Evolutionary conservation across 2,329 filamentous ascomycete genomes (phyloP).

Genomic region (Pleomassaria siparia): DNA sequence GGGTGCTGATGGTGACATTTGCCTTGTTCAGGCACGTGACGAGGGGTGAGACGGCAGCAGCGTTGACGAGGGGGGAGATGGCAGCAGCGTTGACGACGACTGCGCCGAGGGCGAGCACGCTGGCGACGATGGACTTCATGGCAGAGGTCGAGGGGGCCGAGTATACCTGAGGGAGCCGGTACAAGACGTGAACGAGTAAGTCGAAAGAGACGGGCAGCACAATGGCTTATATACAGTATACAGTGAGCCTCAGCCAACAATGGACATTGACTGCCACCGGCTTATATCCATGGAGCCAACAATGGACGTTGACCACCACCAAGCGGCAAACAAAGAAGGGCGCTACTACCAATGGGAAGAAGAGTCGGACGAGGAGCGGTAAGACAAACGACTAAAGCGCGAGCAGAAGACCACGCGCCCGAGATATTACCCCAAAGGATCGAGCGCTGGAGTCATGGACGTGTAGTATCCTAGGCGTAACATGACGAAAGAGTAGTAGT

Average conservation of each 20-base stretch:
- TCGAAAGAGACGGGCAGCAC: neutral
- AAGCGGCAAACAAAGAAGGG: neutral
- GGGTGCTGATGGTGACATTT: slow-evolving; percentile 29
- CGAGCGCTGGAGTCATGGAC: neutral
- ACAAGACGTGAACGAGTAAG: neutral
- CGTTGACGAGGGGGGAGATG: neutral
- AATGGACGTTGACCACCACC: neutral
- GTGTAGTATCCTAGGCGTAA: neutral
- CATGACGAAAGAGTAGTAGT: neutral
- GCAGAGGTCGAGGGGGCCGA: slow-evolving; percentile 12
- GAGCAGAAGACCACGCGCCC: neutral
- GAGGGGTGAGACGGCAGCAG: slow-evolving; percentile 22
- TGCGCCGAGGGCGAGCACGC: neutral
- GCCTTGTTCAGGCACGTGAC: slow-evolving; percentile 38
- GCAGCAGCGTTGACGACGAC: neutral
- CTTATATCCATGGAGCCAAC: too few species aligned
- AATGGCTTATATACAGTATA: slow-evolving; percentile 1
- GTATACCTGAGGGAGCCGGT: slow-evolving; percentile 8
- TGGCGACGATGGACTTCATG: slow-evolving; percentile 1
- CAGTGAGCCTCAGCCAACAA: too few species aligned
- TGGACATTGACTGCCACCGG: too few species aligned
- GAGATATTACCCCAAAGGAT: neutral
- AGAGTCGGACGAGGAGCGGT: neutral
- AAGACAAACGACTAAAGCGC: neutral
- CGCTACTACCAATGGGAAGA: neutral